phyloP scores from a whole-genome alignment of 192 early-diverging fungal genomes.

The Jimgerdemannia flammicorona region DNA sequence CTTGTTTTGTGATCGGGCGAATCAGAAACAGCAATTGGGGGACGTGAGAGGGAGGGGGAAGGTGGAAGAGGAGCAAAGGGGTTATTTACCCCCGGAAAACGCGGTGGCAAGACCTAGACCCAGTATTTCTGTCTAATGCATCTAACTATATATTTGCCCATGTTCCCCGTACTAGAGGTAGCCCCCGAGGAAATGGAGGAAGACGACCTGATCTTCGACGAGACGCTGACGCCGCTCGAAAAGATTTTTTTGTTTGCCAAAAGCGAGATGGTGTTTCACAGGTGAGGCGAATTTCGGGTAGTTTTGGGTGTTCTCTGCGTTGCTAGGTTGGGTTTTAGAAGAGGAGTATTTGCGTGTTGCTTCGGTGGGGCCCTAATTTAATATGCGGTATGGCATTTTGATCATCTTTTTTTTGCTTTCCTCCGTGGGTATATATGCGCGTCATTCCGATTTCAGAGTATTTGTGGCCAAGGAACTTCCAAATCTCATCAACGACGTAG shows the following conservation, averaged over 20 bases:
- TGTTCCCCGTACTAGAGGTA: background rate
- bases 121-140: background rate
- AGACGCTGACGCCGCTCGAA: constrained; percentile 31
- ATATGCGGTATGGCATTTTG: no score
- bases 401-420: background rate
- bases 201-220: constrained; percentile 21
- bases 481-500: constrained; percentile 24
- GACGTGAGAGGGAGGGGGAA: no score
- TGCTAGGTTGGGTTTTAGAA: no score
- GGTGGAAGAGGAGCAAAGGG: no score
- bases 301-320: background rate
- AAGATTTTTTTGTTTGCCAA: constrained; percentile 29
- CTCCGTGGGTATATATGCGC: background rate
- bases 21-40: no score
- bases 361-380: no score
- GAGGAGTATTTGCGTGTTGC: no score
- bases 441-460: constrained; percentile 17
- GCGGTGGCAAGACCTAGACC: background rate
- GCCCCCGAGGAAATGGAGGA: constrained; percentile 26
- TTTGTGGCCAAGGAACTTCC: constrained; percentile 38
- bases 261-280: constrained; percentile 29
- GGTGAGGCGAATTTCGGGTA: constrained; percentile 15
- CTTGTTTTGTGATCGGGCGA: no score
- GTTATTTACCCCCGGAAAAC: background rate
- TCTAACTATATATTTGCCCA: background rate